Conservation (phyloP, 1,284 basidiomycete species). For the Pseudozyma thailandica region DNA sequence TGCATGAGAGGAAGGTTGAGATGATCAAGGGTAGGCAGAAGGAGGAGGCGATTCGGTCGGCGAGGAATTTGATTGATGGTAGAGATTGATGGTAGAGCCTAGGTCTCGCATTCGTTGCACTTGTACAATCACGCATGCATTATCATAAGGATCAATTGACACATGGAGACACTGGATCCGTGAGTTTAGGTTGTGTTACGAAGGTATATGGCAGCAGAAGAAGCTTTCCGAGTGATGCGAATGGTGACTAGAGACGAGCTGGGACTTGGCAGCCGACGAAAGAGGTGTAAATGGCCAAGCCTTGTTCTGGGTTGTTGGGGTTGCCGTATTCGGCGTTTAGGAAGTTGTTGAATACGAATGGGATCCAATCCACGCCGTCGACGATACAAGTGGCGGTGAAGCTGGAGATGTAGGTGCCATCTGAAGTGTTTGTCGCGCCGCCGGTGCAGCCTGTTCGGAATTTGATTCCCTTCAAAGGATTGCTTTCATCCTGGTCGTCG, state of each 20-base stretch:
- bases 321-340: conserved; percentile 16
- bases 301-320: neutral
- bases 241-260: conserved; percentile 9
- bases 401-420: conserved; percentile 16
- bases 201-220: neutral
- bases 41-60: conserved; percentile 27
- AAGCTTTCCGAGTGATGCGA: neutral
- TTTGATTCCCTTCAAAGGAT: conserved; percentile 12
- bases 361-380: conserved; percentile 34
- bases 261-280: conserved; percentile 44
- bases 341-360: conserved; percentile 31
- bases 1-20: conserved; percentile 40
- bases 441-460: conserved; percentile 32
- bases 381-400: conserved; percentile 39
- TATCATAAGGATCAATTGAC: neutral
- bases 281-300: conserved; percentile 10
- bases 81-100: conserved; percentile 1
- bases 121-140: neutral
- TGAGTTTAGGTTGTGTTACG: too few species aligned
- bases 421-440: neutral
- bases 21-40: conserved; percentile 24
- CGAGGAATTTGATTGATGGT: conserved; percentile 38
- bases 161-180: neutral
- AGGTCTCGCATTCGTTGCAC: too few species aligned
- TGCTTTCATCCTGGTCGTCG: conserved; percentile 11